Evolutionary conservation across 164 flowering plant species (phyloP).

Genomic region (Kalanchoe fedtschenkoi): DNA sequence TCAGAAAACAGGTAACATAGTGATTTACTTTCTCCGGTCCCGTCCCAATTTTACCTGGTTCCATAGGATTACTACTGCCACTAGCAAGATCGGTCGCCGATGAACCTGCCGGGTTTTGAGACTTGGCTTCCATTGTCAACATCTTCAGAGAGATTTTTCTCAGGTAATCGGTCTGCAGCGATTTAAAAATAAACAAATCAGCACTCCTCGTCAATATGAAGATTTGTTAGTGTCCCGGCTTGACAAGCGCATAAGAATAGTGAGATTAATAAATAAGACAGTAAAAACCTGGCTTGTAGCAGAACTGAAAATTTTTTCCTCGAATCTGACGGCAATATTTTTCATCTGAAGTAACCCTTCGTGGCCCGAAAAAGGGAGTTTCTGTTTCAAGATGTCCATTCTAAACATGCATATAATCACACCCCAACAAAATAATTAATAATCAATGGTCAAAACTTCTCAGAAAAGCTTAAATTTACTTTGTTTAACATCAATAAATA

Average conservation of each 20-base stretch:
- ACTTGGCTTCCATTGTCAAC: constrained; percentile 56
- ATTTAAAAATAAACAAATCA: neutral
- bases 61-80: constrained; percentile 23
- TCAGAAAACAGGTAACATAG: neutral
- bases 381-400: constrained; percentile 29
- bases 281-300: constrained; percentile 29
- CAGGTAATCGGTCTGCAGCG: constrained; percentile 52
- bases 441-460: neutral
- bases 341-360: constrained; percentile 24
- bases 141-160: constrained; percentile 59
- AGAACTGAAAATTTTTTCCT: constrained; percentile 26
- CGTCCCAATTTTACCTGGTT: constrained; percentile 27
- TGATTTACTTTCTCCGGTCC: neutral
- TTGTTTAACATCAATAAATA: neutral
- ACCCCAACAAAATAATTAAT: neutral
- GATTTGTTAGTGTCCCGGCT: neutral
- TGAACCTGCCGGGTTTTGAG: constrained; percentile 26
- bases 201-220: neutral
- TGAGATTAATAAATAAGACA: neutral
- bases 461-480: no score
- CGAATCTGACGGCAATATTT: constrained; percentile 29
- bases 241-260: neutral
- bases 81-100: constrained; percentile 24
- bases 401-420: constrained; percentile 10
- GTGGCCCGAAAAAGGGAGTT: constrained; percentile 23